Evolutionary conservation across 805 yeast genomes (phyloP).

Genomic region (Priceomyces medius): DNA sequence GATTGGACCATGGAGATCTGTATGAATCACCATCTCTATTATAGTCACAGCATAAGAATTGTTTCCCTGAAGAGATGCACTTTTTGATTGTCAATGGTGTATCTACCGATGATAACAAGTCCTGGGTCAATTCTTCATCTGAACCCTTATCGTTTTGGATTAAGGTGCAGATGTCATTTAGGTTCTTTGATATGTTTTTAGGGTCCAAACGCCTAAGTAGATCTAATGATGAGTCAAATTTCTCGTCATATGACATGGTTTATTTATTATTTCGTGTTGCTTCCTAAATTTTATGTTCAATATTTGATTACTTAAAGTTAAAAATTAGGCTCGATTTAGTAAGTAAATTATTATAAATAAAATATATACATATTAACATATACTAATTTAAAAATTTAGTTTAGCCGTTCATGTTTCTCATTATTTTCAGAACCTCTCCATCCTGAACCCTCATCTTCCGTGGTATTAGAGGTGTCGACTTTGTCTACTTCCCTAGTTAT

Average conservation of each 20-base stretch:
- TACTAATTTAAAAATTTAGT: not conserved
- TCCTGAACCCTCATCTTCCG: no score
- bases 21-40: conserved; percentile 92
- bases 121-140: conserved; percentile 72
- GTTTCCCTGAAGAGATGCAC: conserved; percentile 59
- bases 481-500: no score
- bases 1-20: conserved; percentile 88
- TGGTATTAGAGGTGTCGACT: no score
- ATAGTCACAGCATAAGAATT: conserved; percentile 84
- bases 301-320: not conserved
- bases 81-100: conserved; percentile 63
- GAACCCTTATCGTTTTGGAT: conserved; percentile 34
- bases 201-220: conserved; percentile 44
- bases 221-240: conserved; percentile 40
- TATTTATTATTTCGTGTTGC: not conserved
- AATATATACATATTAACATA: no score
- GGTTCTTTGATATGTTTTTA: conserved; percentile 29
- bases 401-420: no score
- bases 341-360: no score
- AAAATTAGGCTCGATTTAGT: no score
- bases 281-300: not conserved
- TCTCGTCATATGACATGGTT: conserved; percentile 30
- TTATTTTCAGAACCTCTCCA: no score
- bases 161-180: conserved; percentile 36
- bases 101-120: conserved; percentile 81